These are phyloP conservation scores for Amaranthus palmeri DNA, from an alignment of 148 eudicot genomes.

Conservation along the genomic window DNA sequence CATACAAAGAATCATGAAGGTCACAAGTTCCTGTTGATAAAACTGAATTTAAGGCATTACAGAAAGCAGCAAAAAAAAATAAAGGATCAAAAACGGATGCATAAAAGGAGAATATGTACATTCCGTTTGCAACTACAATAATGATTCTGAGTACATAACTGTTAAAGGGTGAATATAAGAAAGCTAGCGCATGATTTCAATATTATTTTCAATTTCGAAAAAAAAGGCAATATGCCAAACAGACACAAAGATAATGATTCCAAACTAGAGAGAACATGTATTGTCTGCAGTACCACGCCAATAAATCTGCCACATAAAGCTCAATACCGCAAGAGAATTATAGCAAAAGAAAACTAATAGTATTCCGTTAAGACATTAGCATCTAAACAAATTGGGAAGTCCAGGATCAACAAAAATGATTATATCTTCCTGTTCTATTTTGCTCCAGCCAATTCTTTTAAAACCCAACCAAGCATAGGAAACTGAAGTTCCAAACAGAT, in stretches of 20 bases:
- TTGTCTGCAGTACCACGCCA: not conserved
- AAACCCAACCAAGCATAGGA: constrained; percentile 1
- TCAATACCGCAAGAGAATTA: not conserved
- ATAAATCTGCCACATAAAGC: not conserved
- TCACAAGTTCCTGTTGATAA: not conserved
- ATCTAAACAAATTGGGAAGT: not conserved
- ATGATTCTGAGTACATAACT: not conserved
- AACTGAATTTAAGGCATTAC: not conserved
- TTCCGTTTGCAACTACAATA: not conserved
- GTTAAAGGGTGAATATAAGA: too few relatives aligned
- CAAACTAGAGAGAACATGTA: not conserved
- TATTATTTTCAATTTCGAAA: not conserved
- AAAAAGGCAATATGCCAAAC: not conserved
- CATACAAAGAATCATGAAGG: not conserved
- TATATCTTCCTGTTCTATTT: not conserved
- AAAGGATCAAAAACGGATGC: not conserved
- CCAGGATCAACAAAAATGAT: not conserved
- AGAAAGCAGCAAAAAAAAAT: not conserved
- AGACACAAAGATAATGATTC: not conserved
- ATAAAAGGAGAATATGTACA: not conserved
- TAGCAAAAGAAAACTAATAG: not conserved
- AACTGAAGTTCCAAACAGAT: not conserved
- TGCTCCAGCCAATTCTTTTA: not conserved
- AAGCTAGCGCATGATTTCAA: not conserved
- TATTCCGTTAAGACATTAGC: too few relatives aligned